Evolutionary conservation across 352 stramenopile species (phyloP).

Genomic region (Phytophthora uliginosa): DNA sequence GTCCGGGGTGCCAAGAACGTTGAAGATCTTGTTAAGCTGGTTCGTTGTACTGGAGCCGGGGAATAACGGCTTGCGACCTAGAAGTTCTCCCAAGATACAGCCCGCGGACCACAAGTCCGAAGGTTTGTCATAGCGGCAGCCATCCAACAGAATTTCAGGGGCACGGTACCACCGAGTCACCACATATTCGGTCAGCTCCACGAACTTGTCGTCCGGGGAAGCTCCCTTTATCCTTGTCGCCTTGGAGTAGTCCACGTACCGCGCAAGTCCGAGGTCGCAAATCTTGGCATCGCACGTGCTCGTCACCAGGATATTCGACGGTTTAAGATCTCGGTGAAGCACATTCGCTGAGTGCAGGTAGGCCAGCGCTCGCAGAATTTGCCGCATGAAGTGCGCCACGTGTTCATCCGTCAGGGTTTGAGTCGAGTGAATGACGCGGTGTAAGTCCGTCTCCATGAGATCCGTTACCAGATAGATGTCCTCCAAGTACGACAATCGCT

Average conservation of each 20-base stretch:
- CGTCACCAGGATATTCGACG: constrained; percentile 97
- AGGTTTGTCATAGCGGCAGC: constrained; percentile 78
- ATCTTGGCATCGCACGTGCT: constrained; percentile 97
- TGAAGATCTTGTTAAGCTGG: constrained; percentile 98
- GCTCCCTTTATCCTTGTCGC: constrained; percentile 52
- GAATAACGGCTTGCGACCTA: constrained; percentile 96
- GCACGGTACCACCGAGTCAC: constrained; percentile 88
- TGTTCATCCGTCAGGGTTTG: constrained; percentile 94
- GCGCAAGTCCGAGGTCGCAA: constrained; percentile 96
- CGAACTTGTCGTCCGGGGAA: constrained; percentile 48
- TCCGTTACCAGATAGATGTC: constrained; percentile 98
- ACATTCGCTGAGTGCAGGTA: constrained; percentile 98
- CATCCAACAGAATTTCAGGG: constrained; percentile 94
- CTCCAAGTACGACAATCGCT: constrained; percentile 94
- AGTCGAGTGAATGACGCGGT: constrained; percentile 92
- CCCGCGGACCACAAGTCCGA: constrained; percentile 91
- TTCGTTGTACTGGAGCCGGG: constrained; percentile 97
- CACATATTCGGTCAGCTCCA: constrained; percentile 85
- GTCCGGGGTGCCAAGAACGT: constrained; percentile 92
- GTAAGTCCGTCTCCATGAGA: constrained; percentile 96
- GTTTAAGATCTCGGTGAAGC: constrained; percentile 97
- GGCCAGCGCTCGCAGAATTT: constrained; percentile 96
- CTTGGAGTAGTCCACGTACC: constrained; percentile 73
- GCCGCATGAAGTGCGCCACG: constrained; percentile 97
- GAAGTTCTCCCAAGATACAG: constrained; percentile 98